Evolutionary conservation across 1,284 basidiomycete species (phyloP), one percentile per base, ranked within the genome.

Genomic region (Malassezia cuniculi): DNA sequence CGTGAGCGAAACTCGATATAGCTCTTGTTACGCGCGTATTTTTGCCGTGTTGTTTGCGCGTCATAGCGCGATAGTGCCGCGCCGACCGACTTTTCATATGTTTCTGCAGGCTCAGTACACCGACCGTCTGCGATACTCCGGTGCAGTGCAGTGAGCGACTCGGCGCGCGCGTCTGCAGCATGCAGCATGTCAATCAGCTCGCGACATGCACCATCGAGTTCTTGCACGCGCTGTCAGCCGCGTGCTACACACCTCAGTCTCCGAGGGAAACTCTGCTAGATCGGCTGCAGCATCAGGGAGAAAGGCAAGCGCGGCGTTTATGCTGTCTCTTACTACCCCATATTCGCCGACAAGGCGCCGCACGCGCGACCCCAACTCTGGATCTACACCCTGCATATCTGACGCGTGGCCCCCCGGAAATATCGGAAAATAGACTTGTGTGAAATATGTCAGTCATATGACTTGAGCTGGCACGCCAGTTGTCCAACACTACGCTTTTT

Each of bases 1-100:
- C 36, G 31, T 18, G 54, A 51, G 16, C 50, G 47, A 26, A 61
- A 55, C 31, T 58, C 48, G 33, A 53, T 34, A 18, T 57, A 61
- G 30, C 31, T 36, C 3, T 47, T 6, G 14, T 57, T 43, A 24
- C 45, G 37, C 16, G 47, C 43, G 34, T 61, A 61, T 20, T 49
- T 50, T 19, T 55, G 47, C 1, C 58, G 35, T n/a, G 48, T 32
- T 1, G 54, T 60, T 21, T 49, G 52, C 19, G 45, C 42, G 27
- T 31, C 35, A 31, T 59, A 54, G 10, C 32, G 24, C 16, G 45
- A 41, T 22, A 49, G 14, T 4, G 28, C 39, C 5, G 16, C 25
- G 5, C 38, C 34, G 4, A 52, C 43, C 7, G 29, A 35, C 11
- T 39, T 17, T n/a, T 39, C 39, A 30, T 58, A 58, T 4, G 25